phyloP scores from a whole-genome alignment of 345 rosid species.

The Cochlearia excelsa region DNA sequence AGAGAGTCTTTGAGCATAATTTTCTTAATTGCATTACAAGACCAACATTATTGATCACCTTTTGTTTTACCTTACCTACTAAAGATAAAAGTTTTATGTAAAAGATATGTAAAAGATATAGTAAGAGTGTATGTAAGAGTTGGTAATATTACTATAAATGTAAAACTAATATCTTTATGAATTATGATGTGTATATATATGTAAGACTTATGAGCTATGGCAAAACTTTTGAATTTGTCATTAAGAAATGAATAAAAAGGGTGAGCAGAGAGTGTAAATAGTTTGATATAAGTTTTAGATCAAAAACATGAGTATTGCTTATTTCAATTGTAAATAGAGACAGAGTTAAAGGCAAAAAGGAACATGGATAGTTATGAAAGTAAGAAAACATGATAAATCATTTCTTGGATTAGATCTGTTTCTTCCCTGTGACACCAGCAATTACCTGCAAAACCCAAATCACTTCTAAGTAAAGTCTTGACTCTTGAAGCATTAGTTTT shows the following conservation, averaged over 20 bases:
- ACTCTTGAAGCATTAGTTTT: background rate
- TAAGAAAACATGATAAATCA: slow-evolving; percentile 12
- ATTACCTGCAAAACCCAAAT: slow-evolving; percentile 54
- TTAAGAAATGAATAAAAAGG: slow-evolving; percentile 9
- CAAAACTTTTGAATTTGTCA: slow-evolving; percentile 17
- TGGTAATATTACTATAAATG: slow-evolving; percentile 17
- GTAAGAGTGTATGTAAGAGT: slow-evolving; percentile 26
- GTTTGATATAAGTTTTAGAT: slow-evolving; percentile 25
- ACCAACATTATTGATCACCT: slow-evolving; percentile 9
- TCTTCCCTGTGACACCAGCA: slow-evolving; percentile 85
- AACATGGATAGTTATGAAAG: slow-evolving; percentile 10
- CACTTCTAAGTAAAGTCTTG: slow-evolving; percentile 1
- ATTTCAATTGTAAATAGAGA: slow-evolving; percentile 38
- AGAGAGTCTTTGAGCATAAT: slow-evolving; percentile 29
- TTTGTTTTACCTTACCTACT: slow-evolving; percentile 4
- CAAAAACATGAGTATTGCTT: slow-evolving; percentile 35
- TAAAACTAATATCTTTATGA: slow-evolving; percentile 20
- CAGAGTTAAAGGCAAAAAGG: slow-evolving; percentile 9
- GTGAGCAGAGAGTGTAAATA: slow-evolving; percentile 13
- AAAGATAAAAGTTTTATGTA: slow-evolving; percentile 6
- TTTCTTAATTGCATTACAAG: slow-evolving; percentile 2
- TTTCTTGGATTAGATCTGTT: slow-evolving; percentile 37
- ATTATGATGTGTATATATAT: slow-evolving; percentile 19
- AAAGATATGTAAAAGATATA: slow-evolving; percentile 11
- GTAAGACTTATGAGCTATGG: slow-evolving; percentile 24